Conservation (phyloP, 169 alveolate species). For the Plasmodium knowlesi region DNA sequence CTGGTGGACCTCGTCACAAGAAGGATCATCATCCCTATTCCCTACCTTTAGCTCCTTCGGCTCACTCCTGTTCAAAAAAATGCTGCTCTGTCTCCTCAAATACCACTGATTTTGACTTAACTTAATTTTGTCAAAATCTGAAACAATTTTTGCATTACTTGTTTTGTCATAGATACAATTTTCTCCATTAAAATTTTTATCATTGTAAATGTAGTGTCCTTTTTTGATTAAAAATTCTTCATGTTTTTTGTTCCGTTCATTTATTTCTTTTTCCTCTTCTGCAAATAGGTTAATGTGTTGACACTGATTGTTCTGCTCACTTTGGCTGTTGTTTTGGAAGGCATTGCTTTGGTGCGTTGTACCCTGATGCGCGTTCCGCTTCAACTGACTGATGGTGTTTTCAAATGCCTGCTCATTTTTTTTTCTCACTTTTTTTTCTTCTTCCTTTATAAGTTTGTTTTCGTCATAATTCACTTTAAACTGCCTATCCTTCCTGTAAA, state of each 20-base stretch:
- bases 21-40: background rate
- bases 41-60: background rate
- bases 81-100: slow-evolving; percentile 9
- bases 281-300: slow-evolving; percentile 56
- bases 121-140: slow-evolving; percentile 58
- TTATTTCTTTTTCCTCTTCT: slow-evolving; percentile 73
- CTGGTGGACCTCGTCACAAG: background rate
- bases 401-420: slow-evolving; percentile 38
- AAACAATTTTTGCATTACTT: slow-evolving; percentile 47
- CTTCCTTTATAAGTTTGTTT: slow-evolving; percentile 65
- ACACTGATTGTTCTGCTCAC: background rate
- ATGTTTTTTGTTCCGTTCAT: slow-evolving; percentile 47
- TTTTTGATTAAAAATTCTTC: slow-evolving; percentile 71
- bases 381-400: background rate
- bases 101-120: slow-evolving; percentile 35
- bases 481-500: slow-evolving; percentile 89
- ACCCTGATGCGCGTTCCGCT: background rate
- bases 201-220: slow-evolving; percentile 59
- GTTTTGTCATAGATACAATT: slow-evolving; percentile 62
- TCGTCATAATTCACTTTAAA: slow-evolving; percentile 86
- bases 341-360: background rate
- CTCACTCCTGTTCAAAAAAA: background rate
- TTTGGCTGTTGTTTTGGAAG: background rate
- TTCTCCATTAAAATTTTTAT: slow-evolving; percentile 31
- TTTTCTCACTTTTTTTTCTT: slow-evolving; percentile 49